These are phyloP conservation scores for Oryza longistaminata DNA, from an alignment of 176 grass and related monocot genomes.

Conservation along the genomic window DNA sequence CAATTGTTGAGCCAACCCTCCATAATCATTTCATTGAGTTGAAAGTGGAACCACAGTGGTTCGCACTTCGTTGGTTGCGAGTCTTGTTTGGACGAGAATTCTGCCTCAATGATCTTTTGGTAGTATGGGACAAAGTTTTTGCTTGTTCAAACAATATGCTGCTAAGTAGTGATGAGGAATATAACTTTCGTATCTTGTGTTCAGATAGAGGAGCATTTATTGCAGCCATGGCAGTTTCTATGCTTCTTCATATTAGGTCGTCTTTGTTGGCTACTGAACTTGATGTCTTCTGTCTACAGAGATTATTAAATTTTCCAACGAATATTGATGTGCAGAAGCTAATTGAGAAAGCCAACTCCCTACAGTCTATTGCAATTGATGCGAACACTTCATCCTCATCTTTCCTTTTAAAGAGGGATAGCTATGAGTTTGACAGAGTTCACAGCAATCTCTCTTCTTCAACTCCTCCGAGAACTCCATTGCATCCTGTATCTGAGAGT, in stretches of 20 bases:
- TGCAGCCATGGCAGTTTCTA: conserved; percentile 81
- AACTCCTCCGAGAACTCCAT: conserved; percentile 60
- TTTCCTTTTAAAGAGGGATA: conserved; percentile 51
- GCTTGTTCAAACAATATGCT: conserved; percentile 61
- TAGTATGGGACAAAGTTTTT: conserved; percentile 88
- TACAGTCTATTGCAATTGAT: conserved; percentile 71
- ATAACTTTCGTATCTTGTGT: conserved; percentile 70
- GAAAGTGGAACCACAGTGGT: conserved; percentile 92
- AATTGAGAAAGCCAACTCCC: conserved; percentile 76
- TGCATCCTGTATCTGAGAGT: conserved; percentile 59
- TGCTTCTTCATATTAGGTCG: conserved; percentile 91
- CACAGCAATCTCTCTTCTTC: conserved; percentile 45
- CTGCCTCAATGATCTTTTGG: conserved; percentile 67
- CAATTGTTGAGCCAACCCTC: conserved; percentile 72
- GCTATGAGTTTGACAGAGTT: conserved; percentile 37
- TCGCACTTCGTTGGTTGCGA: conserved; percentile 95
- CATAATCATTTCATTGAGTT: conserved; percentile 93
- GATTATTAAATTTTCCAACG: conserved; percentile 79
- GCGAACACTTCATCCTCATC: conserved; percentile 48
- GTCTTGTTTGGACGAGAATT: conserved; percentile 95
- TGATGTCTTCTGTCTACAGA: conserved; percentile 74
- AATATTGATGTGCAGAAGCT: conserved; percentile 72
- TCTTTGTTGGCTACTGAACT: conserved; percentile 85
- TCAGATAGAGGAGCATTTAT: conserved; percentile 90
- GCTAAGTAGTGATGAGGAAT: conserved; percentile 49